Conservation (phyloP, 176 grass and related monocot species). For the Triticum monococcum region DNA sequence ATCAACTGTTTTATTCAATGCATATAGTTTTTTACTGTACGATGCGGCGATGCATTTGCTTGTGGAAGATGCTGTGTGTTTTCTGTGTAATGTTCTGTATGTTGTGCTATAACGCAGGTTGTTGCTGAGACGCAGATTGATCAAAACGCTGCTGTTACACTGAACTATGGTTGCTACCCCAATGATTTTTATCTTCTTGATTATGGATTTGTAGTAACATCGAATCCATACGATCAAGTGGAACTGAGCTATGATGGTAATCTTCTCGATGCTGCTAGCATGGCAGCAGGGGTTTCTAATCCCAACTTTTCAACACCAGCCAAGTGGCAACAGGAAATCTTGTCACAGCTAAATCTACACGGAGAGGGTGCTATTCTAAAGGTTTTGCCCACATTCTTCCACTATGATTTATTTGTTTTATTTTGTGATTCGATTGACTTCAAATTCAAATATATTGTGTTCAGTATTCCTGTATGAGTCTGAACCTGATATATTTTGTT, state of each 20-base stretch:
- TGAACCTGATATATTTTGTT: not conserved
- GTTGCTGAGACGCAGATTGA: slow-evolving; percentile 67
- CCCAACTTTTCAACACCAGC: slow-evolving; percentile 77
- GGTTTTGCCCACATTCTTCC: slow-evolving; percentile 35
- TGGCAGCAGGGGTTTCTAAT: slow-evolving; percentile 76
- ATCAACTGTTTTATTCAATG: not conserved
- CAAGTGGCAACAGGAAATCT: slow-evolving; percentile 73
- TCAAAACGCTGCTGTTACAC: slow-evolving; percentile 57
- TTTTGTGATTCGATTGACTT: slow-evolving; percentile 16
- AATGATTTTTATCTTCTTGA: slow-evolving; percentile 94
- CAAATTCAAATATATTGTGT: not conserved
- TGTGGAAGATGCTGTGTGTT: not conserved
- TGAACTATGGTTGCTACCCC: slow-evolving; percentile 89
- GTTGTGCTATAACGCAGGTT: slow-evolving; percentile 46
- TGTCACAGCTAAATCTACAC: slow-evolving; percentile 68
- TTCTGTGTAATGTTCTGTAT: not conserved
- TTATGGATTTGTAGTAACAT: slow-evolving; percentile 92
- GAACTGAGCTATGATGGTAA: slow-evolving; percentile 86
- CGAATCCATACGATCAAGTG: slow-evolving; percentile 74
- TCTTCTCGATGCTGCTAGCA: slow-evolving; percentile 92
- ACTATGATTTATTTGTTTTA: not conserved
- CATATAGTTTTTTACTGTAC: not conserved
- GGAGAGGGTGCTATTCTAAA: slow-evolving; percentile 71
- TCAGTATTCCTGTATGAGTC: not conserved
- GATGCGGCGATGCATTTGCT: not conserved